These are phyloP conservation scores for Acer negundo DNA, from an alignment of 345 rosid species.

Conservation along the genomic window DNA sequence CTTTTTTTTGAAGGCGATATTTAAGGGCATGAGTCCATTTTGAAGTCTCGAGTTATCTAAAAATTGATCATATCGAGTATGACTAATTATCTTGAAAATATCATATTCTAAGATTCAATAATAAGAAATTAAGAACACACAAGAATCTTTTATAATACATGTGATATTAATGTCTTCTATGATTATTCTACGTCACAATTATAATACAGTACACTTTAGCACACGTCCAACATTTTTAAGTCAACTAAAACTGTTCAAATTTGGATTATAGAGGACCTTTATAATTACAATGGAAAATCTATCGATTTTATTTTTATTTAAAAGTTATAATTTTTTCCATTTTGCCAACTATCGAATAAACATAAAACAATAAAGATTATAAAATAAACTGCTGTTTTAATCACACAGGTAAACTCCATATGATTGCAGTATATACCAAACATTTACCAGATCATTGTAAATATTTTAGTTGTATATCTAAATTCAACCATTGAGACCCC, in stretches of 20 bases:
- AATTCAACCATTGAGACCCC: slow-evolving; percentile 2
- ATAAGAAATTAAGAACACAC: too few relatives aligned
- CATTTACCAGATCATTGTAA: slow-evolving; percentile 10
- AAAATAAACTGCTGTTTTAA: not conserved
- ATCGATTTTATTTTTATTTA: too few relatives aligned
- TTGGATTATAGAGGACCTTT: not conserved
- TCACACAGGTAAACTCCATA: not conserved
- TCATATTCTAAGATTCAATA: not conserved
- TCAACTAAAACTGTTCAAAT: not conserved
- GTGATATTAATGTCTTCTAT: too few relatives aligned
- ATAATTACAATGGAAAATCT: too few relatives aligned
- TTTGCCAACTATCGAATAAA: not conserved
- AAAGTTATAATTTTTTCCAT: not conserved
- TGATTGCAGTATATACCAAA: slow-evolving; percentile 8
- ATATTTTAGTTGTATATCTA: not conserved
- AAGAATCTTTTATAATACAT: not conserved
- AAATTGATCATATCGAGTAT: not conserved
- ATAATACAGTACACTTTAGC: too few relatives aligned
- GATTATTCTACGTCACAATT: too few relatives aligned
- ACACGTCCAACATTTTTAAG: not conserved
- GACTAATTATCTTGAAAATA: not conserved
- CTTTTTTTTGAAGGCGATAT: not conserved
- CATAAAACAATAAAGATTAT: too few relatives aligned
- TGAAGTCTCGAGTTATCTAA: not conserved
- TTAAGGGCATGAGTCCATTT: not conserved